These are phyloP conservation scores for Leccinum cinnamomeum DNA, from an alignment of 1,284 basidiomycete species.

Conservation along the genomic window DNA sequence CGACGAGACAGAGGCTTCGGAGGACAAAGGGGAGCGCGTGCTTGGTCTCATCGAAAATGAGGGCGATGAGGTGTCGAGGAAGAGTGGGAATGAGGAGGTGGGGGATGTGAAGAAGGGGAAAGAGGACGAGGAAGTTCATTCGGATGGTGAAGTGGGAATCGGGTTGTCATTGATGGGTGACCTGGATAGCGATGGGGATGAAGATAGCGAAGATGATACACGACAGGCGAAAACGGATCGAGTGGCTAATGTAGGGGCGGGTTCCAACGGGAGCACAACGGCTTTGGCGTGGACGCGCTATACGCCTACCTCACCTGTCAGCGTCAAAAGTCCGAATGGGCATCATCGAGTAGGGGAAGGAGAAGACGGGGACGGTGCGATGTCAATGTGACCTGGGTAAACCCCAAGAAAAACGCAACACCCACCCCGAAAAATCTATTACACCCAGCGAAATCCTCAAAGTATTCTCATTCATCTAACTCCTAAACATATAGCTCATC, in stretches of 20 bases:
- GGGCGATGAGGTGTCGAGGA: not conserved
- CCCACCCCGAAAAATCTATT: conserved; percentile 35
- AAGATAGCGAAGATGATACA: conserved; percentile 12
- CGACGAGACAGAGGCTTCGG: conserved; percentile 14
- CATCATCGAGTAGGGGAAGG: conserved; percentile 3
- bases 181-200: conserved; percentile 36
- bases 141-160: conserved; percentile 64
- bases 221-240: not conserved
- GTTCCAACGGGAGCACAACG: conserved; percentile 8
- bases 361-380: conserved; percentile 6
- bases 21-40: conserved; percentile 5
- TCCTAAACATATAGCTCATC: conserved; percentile 29
- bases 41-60: not conserved
- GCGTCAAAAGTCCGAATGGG: conserved; percentile 3
- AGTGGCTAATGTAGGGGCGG: conserved; percentile 2
- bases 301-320: conserved; percentile 26
- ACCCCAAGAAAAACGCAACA: conserved; percentile 33
- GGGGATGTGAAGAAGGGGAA: not conserved
- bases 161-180: conserved; percentile 64
- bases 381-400: conserved; percentile 28
- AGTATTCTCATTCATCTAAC: conserved; percentile 20
- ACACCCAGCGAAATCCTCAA: conserved; percentile 33
- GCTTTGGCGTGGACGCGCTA: conserved; percentile 33
- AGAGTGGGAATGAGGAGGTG: not conserved
- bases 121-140: conserved; percentile 30